These are phyloP conservation scores for Trichosporon coremiiforme DNA, from an alignment of 1,284 basidiomycete species.

Conservation along the genomic window DNA sequence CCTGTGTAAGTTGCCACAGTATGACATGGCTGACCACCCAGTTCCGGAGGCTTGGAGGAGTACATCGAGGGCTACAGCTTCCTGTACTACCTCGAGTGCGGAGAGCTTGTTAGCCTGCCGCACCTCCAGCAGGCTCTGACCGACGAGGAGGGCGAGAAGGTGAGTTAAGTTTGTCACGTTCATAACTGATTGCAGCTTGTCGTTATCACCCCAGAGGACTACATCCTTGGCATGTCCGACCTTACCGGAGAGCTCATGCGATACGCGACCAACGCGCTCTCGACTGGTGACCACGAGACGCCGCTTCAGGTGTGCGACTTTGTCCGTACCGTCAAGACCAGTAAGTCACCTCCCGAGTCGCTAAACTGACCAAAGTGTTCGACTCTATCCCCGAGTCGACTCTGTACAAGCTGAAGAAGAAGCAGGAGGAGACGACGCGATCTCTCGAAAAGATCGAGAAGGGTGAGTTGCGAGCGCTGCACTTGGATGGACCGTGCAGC, in stretches of 20 bases:
- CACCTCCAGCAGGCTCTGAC: slow-evolving; percentile 69
- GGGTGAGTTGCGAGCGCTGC: no score
- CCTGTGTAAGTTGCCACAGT: slow-evolving; percentile 65
- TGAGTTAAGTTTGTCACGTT: background rate
- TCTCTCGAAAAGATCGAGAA: slow-evolving; percentile 93
- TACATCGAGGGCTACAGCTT: slow-evolving; percentile 93
- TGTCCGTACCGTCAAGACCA: slow-evolving; percentile 75
- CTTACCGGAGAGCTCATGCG: slow-evolving; percentile 96
- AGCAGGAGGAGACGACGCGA: slow-evolving; percentile 80
- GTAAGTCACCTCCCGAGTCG: slow-evolving; percentile 56
- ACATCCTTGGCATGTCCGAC: slow-evolving; percentile 88
- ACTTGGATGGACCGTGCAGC: background rate
- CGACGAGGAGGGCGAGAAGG: slow-evolving; percentile 50
- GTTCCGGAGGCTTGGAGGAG: slow-evolving; percentile 69
- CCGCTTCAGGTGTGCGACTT: slow-evolving; percentile 73
- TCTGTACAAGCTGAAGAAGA: slow-evolving; percentile 68
- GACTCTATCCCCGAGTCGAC: slow-evolving; percentile 42
- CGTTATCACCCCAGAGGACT: slow-evolving; percentile 81
- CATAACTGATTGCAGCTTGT: slow-evolving; percentile 36
- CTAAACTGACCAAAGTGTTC: slow-evolving; percentile 37
- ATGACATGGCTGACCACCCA: slow-evolving; percentile 27
- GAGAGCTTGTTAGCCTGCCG: slow-evolving; percentile 68
- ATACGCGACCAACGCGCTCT: slow-evolving; percentile 73
- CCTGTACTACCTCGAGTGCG: slow-evolving; percentile 78
- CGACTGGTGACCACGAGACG: slow-evolving; percentile 69